Evolutionary conservation across 306 rosid species (phyloP), one percentile per base, ranked within the genome.

Genomic region (Biancaea sappan): DNA sequence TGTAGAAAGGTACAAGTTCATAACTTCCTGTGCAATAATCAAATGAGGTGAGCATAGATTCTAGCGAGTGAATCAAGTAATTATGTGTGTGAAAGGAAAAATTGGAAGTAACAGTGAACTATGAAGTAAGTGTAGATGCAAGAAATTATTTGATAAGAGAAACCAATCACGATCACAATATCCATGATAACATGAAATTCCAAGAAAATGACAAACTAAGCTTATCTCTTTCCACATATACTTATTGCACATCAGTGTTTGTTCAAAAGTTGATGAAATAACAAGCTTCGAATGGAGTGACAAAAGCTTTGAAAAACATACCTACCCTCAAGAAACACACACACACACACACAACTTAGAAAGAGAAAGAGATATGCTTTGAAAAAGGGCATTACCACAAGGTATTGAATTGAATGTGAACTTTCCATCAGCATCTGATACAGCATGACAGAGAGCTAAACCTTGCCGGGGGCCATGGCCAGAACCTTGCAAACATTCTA

Each of bases 1-100:
- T 92, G 87, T 94, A 94, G 86, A 84, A 94, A 70, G 99, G 99
- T 71, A 94, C 86, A 67, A 94, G 89, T 82, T 86, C 88, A 71
- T 86, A 94, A 46, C 74, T 82, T 82, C 99, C 99, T 94, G 96
- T 34, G 18, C 75, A 60, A 35, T 58, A 72, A 86, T 46, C 31
- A 69, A 78, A 50, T 61, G 76, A 72, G 16, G 26, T 46, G 59
- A 78, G 68, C 75, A 38, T 38, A 32, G 47, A 77, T 67, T 77
- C 62, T 59, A 61, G 68, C 69, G 51, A 73, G 58, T 72, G 59
- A 44, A 29, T 79, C 46, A 65, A 48, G 66, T 54, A 73, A 54
- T 58, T 66, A 54, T 35, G 57, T 46, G 41, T n/a, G n/a, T n/a
- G n/a, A 60, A 21, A 28, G 26, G 46, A n/a, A 12, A 61, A 44